Percentiles rank a stretch among this genome's conserved stretches.
Conservation (phyloP, 192 early-diverging fungal species). For the Cetraspora pellucida region DNA sequence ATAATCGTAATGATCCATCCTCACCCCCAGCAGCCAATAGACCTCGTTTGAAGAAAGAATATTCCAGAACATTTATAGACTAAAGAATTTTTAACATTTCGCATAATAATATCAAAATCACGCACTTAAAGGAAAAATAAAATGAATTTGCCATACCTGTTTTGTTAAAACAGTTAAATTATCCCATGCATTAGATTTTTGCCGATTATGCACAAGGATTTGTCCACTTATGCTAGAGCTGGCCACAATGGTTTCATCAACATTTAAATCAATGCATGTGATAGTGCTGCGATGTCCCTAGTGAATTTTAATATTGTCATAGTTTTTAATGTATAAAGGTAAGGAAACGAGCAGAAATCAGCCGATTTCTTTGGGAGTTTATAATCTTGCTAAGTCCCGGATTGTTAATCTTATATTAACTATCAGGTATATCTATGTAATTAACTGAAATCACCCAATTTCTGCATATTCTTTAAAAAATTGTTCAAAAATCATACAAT, state of each 20-base stretch:
- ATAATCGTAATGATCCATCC: constrained; percentile 46
- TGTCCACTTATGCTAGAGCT: constrained; percentile 25
- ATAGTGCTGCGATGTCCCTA: constrained; percentile 36
- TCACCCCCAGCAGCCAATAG: constrained; percentile 45
- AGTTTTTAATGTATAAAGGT: background rate
- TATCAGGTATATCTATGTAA: too few relatives aligned
- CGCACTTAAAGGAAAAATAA: background rate
- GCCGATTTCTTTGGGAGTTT: background rate
- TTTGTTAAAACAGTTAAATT: constrained; percentile 17
- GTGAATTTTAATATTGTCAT: background rate
- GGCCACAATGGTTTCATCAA: constrained; percentile 35
- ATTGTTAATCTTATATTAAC: too few relatives aligned
- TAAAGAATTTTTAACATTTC: background rate
- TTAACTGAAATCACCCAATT: too few relatives aligned
- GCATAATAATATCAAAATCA: background rate
- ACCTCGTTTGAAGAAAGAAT: constrained; percentile 42
- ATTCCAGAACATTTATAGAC: constrained; percentile 41
- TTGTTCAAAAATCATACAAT: too few relatives aligned
- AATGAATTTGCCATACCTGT: background rate
- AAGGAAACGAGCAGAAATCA: background rate
- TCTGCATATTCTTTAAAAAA: too few relatives aligned
- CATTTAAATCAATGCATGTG: constrained; percentile 31
- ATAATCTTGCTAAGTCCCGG: too few relatives aligned
- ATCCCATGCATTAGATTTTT: constrained; percentile 20
- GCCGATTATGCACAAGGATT: constrained; percentile 36